Conservation (phyloP, 257 asterid genomes). For the Ilex asprella region DNA sequence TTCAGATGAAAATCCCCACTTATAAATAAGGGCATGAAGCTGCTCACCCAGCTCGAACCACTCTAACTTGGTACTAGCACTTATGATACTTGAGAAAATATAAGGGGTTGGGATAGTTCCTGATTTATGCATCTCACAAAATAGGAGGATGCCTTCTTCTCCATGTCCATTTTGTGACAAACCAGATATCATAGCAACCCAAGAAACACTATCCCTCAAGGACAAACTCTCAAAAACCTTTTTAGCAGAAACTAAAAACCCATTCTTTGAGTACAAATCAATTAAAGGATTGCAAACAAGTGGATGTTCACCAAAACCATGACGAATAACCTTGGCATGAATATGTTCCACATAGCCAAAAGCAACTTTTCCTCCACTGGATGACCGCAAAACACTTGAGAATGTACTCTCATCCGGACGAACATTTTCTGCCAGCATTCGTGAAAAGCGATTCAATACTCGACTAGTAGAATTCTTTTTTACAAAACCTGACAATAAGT, state of each 20-base stretch:
- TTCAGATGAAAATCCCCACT: conserved; percentile 1
- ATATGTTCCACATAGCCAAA: not conserved
- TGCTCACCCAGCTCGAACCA: not conserved
- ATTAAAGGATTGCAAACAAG: conserved; percentile 3
- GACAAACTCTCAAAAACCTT: not conserved
- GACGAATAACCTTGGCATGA: conserved; percentile 1
- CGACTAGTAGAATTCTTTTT: not conserved
- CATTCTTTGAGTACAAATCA: conserved; percentile 2
- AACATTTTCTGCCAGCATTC: conserved; percentile 1
- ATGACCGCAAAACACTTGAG: not conserved
- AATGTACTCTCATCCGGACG: not conserved
- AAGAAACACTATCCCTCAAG: conserved; percentile 1
- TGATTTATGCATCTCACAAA: conserved; percentile 3
- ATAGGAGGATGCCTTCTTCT: not conserved
- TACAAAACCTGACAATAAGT: not conserved
- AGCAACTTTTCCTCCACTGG: not conserved
- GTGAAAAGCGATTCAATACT: not conserved
- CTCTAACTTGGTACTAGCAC: not conserved
- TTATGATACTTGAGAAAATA: not conserved
- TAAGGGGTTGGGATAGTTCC: not conserved
- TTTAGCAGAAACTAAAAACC: not conserved
- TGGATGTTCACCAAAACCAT: not conserved
- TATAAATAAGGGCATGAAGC: conserved; percentile 1
- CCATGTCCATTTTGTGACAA: conserved; percentile 2
- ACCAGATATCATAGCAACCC: conserved; percentile 6